phyloP scores from a whole-genome alignment of 495 filamentous ascomycete genomes.

The Articulospora tetracladia region DNA sequence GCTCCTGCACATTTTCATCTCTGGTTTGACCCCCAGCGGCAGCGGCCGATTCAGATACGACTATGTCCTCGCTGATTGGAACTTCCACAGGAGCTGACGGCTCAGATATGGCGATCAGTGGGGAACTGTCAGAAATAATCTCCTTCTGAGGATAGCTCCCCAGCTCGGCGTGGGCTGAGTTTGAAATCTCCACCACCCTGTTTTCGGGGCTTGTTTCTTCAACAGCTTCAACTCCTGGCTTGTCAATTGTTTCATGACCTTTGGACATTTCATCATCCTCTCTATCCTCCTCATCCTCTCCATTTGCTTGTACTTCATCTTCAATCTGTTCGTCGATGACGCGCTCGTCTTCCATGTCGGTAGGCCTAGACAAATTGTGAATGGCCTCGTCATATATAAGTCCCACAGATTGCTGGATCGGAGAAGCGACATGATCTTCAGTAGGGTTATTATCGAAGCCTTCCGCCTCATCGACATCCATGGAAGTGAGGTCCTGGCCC shows the following conservation, averaged over 20 bases:
- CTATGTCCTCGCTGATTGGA: not conserved
- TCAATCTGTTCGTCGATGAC: not conserved
- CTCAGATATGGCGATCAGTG: not conserved
- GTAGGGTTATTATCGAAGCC: not conserved
- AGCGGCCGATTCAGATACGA: not conserved
- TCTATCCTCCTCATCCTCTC: not conserved
- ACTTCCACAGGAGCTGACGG: not conserved
- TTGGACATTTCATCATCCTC: not conserved
- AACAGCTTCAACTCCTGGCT: not conserved
- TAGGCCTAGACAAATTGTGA: too few species aligned
- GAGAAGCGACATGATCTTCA: not conserved
- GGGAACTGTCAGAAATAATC: not conserved
- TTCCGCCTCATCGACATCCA: not conserved
- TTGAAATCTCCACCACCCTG: not conserved
- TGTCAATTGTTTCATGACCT: too few species aligned
- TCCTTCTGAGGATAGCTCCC: conserved; percentile 1
- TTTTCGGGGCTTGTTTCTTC: not conserved
- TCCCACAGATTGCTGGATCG: too few species aligned
- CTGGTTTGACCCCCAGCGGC: not conserved
- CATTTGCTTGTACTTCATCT: not conserved
- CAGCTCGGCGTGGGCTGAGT: not conserved
- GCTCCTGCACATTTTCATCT: conserved; percentile 3
- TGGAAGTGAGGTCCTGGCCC: not conserved
- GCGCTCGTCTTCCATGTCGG: too few species aligned
- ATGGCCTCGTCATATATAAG: too few species aligned